Base-by-base conservation (phyloP, 2,329 filamentous ascomycete species). In the Monilinia fructigena region DNA sequence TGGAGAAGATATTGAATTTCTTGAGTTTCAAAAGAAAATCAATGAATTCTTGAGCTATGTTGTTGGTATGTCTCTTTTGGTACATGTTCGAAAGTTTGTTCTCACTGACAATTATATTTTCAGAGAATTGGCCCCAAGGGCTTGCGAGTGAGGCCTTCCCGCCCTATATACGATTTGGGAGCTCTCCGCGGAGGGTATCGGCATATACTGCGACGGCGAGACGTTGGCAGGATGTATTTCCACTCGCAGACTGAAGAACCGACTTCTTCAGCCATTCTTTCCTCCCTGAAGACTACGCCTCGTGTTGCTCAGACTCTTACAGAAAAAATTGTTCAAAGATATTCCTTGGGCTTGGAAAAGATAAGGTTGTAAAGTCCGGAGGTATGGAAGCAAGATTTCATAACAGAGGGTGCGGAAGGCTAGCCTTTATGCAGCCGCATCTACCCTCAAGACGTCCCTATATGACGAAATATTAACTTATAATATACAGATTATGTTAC, bases 271-370 rank as follows among this genome's bases (percentile, higher is more conserved):
- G 79, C 83, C 55, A 78, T 89, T 68, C 82, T 88, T 65, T 81
- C 83, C 53, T 81, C 84, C 42, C 76, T 82, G 63, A 79, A 80
- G 71, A 73, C 77, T n/a, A 69, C 76, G 4, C 70, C 76, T 47
- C 65, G 63, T 48, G 62, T 73, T 69, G 72, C 91, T 0, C 93
- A 97, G 78, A 97, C 91, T 3, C 79, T 97, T 62, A 95, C 91
- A 3, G 93, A 97, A 77, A 97, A 97, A 82, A 97, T 97, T 67
- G 89, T 97, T 0, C 93, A 97, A 77, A 80, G 83, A 20, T 89
- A 96, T 77, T 85, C 92, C 83, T 93, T n/a, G 91, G 88, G 12
- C 84, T 97, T 1, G 79, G 90, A 1, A 77, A 86, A 14, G 91
- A 87, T 68, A 96, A 97, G 80, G 81, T 83, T 66, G 90, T 97